Base-by-base conservation (phyloP, 2,329 filamentous ascomycete genomes). In the Colletotrichum graminicola region DNA sequence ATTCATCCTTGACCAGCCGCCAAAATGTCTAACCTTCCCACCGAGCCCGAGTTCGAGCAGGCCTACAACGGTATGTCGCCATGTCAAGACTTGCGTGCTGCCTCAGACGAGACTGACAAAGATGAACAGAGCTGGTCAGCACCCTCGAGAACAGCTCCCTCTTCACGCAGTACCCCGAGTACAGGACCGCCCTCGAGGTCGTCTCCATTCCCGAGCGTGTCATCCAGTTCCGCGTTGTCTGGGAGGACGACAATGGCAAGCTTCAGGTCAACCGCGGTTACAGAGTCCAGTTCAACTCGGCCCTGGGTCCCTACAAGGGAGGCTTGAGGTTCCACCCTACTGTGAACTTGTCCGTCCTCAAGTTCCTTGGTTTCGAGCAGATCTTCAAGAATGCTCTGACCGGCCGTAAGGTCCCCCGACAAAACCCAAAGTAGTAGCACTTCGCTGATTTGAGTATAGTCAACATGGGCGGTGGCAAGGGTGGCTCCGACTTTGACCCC, bases 381-480 rank as follows among this genome's bases (percentile, higher is more conserved):
- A 97, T 95, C 86, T 98, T 98, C 90, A 98, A 98, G 90, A 98
- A 98, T 93, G 96, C 96, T 76, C 87, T 98, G 77, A 98, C 96
- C 73, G 96, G 96, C 80, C 85, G 93, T 95, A 87, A 87, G 93
- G 90, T 21, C 56, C 26, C 18, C 49, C 45, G 45, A 47, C 8
- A 57, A 34, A 34, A 12, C 18, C 8, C n/a, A n/a, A 32, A 18
- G 16, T 36, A 8, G 26, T 26, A 18, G 26, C 41, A 47, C 29
- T 23, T 60, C 67, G 64, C 77, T 77, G 45, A 77, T 73, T 41
- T 55, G 49, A 23, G 23, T 26, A 52, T 73, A 93, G 91, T 97
- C 79, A 94, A 90, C 78, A 98, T 99, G 91, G 96, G 96, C 76
- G 96, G 96, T 86, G 96, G 93, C 80, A 98, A 98, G 88, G 96